Conservation (phyloP, 345 rosid species). For the Eutrema japonicum region DNA sequence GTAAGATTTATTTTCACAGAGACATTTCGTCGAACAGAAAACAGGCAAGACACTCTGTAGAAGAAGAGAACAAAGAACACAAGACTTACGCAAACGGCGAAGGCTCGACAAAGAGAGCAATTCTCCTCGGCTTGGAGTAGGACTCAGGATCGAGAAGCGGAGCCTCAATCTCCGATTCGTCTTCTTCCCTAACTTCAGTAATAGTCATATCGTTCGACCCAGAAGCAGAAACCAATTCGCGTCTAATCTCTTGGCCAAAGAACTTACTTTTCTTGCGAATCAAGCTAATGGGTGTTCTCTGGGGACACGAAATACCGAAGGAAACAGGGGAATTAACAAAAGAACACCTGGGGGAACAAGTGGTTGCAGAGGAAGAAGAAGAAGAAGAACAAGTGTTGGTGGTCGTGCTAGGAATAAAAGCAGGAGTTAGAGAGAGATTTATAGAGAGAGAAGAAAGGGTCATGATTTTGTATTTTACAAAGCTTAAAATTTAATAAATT, state of each 20-base stretch:
- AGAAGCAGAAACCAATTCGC: conserved; percentile 33
- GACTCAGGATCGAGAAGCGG: conserved; percentile 58
- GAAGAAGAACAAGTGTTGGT: conserved; percentile 26
- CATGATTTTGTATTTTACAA: conserved; percentile 21
- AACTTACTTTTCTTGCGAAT: conserved; percentile 23
- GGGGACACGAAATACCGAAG: conserved; percentile 32
- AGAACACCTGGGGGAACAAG: conserved; percentile 31
- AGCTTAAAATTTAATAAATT: neutral
- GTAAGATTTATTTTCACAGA: neutral
- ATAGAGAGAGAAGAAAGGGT: conserved; percentile 59
- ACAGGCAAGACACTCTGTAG: neutral
- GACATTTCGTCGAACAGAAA: conserved; percentile 44
- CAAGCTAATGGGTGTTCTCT: conserved; percentile 47
- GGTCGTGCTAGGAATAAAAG: conserved; percentile 32
- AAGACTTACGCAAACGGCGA: conserved; percentile 92
- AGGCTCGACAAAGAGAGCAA: conserved; percentile 96
- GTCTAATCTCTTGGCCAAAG: conserved; percentile 15
- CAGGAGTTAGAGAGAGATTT: conserved; percentile 52
- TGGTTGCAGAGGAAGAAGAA: conserved; percentile 27
- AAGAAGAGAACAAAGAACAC: neutral
- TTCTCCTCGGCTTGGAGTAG: conserved; percentile 66
- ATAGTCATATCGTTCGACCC: conserved; percentile 55
- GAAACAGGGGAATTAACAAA: conserved; percentile 34
- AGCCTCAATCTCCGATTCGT: conserved; percentile 52
- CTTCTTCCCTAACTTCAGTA: conserved; percentile 54